These are phyloP conservation scores for Colletotrichum sp. DNA, from an alignment of 2,329 filamentous ascomycete genomes.

Conservation along the genomic window DNA sequence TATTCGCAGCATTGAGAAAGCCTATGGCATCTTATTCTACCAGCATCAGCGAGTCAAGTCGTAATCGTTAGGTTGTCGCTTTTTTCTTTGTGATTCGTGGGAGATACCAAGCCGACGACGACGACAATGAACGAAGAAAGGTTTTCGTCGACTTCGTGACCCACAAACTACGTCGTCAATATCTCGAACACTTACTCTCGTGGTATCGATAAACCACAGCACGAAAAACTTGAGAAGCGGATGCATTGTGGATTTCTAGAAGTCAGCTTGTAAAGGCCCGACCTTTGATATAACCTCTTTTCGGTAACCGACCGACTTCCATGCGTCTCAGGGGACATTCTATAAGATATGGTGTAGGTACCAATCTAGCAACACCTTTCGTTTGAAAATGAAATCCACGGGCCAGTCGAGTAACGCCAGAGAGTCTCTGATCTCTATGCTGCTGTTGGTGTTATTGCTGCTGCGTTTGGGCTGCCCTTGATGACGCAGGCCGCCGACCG, in stretches of 20 bases:
- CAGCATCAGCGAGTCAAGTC: too few relatives aligned
- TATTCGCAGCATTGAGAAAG: too few relatives aligned
- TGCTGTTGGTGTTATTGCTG: not conserved
- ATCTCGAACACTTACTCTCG: not conserved
- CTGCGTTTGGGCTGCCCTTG: not conserved
- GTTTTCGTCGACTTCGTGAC: not conserved
- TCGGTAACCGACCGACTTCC: not conserved
- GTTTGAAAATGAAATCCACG: too few relatives aligned
- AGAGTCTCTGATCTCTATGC: not conserved
- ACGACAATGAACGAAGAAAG: not conserved
- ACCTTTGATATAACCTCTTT: not conserved
- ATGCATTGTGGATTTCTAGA: accelerated
- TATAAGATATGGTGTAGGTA: too few relatives aligned
- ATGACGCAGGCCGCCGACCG: not conserved
- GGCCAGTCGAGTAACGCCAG: too few relatives aligned
- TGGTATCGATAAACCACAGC: not conserved
- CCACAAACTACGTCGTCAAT: not conserved
- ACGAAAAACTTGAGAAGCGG: accelerated
- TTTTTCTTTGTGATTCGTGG: not conserved
- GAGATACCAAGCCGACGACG: not conserved
- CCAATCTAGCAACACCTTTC: not conserved
- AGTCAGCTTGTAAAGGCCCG: accelerated
- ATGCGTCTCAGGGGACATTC: not conserved
- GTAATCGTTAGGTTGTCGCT: not conserved
- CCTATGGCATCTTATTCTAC: too few relatives aligned